These are phyloP conservation scores for Artomyces pyxidatus DNA, from an alignment of 768 basidiomycete species.

Conservation along the genomic window DNA sequence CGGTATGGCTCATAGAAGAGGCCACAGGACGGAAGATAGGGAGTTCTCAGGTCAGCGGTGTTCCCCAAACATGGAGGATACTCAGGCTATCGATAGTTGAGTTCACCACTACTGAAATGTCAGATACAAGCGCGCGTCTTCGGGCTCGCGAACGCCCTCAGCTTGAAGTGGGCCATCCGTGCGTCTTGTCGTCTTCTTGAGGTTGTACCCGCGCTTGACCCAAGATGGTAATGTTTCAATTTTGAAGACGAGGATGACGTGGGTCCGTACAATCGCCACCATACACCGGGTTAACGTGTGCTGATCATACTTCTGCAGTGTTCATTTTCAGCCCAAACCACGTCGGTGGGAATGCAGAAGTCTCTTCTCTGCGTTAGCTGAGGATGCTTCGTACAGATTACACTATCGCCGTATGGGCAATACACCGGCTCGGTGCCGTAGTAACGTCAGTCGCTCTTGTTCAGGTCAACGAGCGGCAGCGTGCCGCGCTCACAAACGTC, in stretches of 20 bases:
- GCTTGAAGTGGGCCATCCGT: too few relatives aligned
- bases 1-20: conserved; percentile 38
- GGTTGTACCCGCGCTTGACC: too few relatives aligned
- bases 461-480: background rate
- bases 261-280: conserved; percentile 21
- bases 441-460: conserved; percentile 12
- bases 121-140: too few relatives aligned
- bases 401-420: conserved; percentile 16
- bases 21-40: conserved; percentile 26
- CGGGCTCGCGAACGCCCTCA: too few relatives aligned
- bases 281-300: too few relatives aligned
- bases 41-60: conserved; percentile 27
- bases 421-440: conserved; percentile 19
- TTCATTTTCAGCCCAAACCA: conserved; percentile 20
- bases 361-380: background rate
- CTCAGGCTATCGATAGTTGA: too few relatives aligned
- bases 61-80: background rate
- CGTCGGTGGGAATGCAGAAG: conserved; percentile 16
- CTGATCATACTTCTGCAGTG: conserved; percentile 13
- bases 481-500: background rate
- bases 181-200: too few relatives aligned
- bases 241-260: conserved; percentile 31
- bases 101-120: too few relatives aligned
- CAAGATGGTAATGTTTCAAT: too few relatives aligned
- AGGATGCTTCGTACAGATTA: conserved; percentile 1